Evolutionary conservation across 2,329 filamentous ascomycete genomes (phyloP), one percentile per base, ranked within the genome.

Genomic region (Fusarium equiseti): DNA sequence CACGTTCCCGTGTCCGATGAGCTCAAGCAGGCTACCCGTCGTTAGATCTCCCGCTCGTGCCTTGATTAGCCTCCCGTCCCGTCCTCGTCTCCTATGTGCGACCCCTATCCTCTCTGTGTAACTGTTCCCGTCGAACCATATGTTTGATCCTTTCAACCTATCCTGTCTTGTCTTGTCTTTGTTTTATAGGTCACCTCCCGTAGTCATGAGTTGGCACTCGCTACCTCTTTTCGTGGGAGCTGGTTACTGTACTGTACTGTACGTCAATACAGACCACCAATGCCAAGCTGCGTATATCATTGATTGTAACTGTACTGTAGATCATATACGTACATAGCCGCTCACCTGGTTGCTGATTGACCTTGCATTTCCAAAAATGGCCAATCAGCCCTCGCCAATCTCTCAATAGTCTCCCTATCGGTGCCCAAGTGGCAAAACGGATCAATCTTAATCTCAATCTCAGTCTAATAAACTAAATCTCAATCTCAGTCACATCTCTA

Each of bases 1-100:
- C 73, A 75, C 68, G 72, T 72, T 75, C 73, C 73, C 73, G 73
- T 74, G 73, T 72, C 73, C 73, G 73, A 75, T 75, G 71, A 73
- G 66, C 66, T 70, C 70, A 75, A 72, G 71, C 73, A 75, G 32
- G 63, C 73, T 74, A 70, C 70, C 73, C 73, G 73, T 73, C 65
- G 52, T 72, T 63, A 75, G 73, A 75, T 75, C 73, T 72, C 59
- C 57, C 55, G 56, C 61, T 48, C 55, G 63, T 55, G 59, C 51
- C 68, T 65, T 63, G 60, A 55, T 59, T 65, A 54, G 48, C 68
- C 48, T 57, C 53, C 63, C 59, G 52, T 66, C 56, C 55, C 56
- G 59, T 66, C 46, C 57, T 64, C 58, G 48, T 68, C 57, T 70
- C 27, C 29, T 53, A 43, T 52, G 51, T 69, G 44, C 50, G 38